Percentiles rank a stretch among this genome's conserved stretches.
Conservation (phyloP, 2,329 filamentous ascomycete species). For the Orbilia quercus region DNA sequence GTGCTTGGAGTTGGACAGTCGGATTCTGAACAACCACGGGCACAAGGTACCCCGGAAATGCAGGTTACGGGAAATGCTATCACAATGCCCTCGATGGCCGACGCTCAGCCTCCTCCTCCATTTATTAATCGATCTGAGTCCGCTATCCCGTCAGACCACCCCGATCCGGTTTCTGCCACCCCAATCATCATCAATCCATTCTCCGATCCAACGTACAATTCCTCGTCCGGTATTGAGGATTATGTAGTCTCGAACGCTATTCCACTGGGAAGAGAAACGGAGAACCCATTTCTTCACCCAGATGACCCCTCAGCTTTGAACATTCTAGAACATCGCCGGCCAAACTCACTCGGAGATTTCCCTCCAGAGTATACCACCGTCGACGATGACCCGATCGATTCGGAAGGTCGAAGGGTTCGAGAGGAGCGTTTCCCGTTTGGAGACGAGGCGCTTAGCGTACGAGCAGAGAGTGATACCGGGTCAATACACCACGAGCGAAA, state of each 20-base stretch:
- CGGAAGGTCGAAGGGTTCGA: constrained; percentile 30
- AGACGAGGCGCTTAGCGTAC: constrained; percentile 48
- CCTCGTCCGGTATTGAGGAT: constrained; percentile 50
- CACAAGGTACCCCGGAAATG: constrained; percentile 35
- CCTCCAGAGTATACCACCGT: constrained; percentile 52
- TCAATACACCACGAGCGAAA: constrained; percentile 18
- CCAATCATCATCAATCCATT: constrained; percentile 55
- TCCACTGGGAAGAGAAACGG: constrained; percentile 42
- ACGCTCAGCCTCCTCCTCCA: constrained; percentile 25
- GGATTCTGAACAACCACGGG: constrained; percentile 34
- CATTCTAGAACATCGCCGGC: constrained; percentile 25
- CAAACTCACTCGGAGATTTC: constrained; percentile 50
- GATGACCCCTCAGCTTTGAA: constrained; percentile 37
- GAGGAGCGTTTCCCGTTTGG: constrained; percentile 52
- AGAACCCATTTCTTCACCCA: constrained; percentile 50
- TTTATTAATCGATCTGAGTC: constrained; percentile 13
- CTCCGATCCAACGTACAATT: constrained; percentile 53
- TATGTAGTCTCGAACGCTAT: constrained; percentile 45
- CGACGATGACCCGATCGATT: constrained; percentile 34
- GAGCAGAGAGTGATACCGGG: constrained; percentile 35
- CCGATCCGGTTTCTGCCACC: neutral
- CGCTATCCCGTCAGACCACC: neutral
- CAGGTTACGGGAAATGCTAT: constrained; percentile 31
- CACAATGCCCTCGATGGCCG: constrained; percentile 48
- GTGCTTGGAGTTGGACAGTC: neutral